phyloP scores from a whole-genome alignment of 2,329 filamentous ascomycete genomes.

The Leptographium galeiforme region DNA sequence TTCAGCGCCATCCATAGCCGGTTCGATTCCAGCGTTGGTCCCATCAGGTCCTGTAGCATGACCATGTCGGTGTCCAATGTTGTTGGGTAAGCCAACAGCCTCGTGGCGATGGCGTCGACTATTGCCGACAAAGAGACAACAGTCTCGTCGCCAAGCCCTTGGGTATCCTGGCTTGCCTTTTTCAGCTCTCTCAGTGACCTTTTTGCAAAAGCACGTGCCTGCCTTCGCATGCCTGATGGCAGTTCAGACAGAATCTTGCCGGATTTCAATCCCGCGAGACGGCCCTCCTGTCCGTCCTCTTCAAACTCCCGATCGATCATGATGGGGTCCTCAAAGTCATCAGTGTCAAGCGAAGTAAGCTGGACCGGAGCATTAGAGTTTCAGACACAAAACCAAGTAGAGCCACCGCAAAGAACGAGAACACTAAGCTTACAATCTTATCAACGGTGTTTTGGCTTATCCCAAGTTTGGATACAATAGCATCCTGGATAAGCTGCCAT shows the following conservation, averaged over 20 bases:
- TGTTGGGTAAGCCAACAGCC: conserved; percentile 11
- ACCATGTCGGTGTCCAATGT: conserved; percentile 17
- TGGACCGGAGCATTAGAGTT: conserved; percentile 10
- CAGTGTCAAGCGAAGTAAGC: conserved; percentile 39
- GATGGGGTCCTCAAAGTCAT: conserved; percentile 62
- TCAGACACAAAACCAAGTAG: conserved; percentile 11
- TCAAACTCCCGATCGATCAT: conserved; percentile 46
- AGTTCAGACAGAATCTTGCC: conserved; percentile 23
- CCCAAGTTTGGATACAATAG: conserved; percentile 10
- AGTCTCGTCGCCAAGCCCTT: conserved; percentile 1
- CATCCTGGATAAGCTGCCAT: conserved; percentile 29
- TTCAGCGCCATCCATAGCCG: conserved; percentile 18
- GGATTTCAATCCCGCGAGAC: conserved; percentile 16
- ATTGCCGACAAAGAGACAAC: conserved; percentile 28
- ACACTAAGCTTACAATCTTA: conserved; percentile 25
- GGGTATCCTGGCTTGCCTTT: conserved; percentile 10
- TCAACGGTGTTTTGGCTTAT: conserved; percentile 21
- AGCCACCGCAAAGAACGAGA: neutral
- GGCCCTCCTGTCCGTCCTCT: conserved; percentile 37
- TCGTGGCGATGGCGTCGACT: conserved; percentile 13
- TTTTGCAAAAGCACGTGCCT: conserved; percentile 37
- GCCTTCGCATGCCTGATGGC: conserved; percentile 37
- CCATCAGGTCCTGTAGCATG: conserved; percentile 3
- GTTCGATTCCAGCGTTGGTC: neutral
- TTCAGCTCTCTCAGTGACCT: conserved; percentile 19